Percentiles rank a stretch among this genome's conserved stretches.
These are phyloP conservation scores for Zizania palustris DNA, from an alignment of 202 grass and related monocot species.

Conservation along the genomic window DNA sequence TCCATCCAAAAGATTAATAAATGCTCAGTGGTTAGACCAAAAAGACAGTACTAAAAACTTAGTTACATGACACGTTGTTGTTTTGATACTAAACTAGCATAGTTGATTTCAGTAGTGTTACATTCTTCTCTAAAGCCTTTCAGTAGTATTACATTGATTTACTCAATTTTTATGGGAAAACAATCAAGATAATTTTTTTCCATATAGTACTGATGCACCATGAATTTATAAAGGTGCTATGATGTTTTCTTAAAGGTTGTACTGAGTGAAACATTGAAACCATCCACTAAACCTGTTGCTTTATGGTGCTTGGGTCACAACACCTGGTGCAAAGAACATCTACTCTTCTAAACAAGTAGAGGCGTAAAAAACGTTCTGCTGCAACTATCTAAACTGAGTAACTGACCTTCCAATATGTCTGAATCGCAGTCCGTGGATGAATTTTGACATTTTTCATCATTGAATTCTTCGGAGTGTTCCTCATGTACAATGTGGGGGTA, in stretches of 20 bases:
- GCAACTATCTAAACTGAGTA: conserved; percentile 42
- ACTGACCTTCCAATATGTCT: conserved; percentile 75
- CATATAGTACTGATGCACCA: conserved; percentile 7
- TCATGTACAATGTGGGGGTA: conserved; percentile 93
- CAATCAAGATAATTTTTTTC: conserved; percentile 20
- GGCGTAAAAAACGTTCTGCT: conserved; percentile 16
- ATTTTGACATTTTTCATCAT: conserved; percentile 50
- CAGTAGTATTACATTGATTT: not conserved
- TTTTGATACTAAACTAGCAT: conserved; percentile 5
- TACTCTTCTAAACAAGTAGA: not conserved
- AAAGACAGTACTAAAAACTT: conserved; percentile 11
- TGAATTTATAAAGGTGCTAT: too few relatives aligned
- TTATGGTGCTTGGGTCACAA: too few relatives aligned
- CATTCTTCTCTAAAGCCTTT: not conserved
- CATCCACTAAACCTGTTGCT: too few relatives aligned
- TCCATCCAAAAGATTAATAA: conserved; percentile 1
- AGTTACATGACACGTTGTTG: not conserved
- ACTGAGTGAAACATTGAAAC: too few relatives aligned
- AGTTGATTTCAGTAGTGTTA: not conserved
- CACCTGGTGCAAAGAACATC: too few relatives aligned
- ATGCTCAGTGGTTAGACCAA: conserved; percentile 1
- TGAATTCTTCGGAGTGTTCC: conserved; percentile 58
- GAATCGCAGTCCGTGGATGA: conserved; percentile 44
- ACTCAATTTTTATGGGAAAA: not conserved
- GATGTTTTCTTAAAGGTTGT: too few relatives aligned